Evolutionary conservation across 1,284 basidiomycete genomes (phyloP), one percentile per base, ranked within the genome.

Genomic region (Cryptococcus sp.): DNA sequence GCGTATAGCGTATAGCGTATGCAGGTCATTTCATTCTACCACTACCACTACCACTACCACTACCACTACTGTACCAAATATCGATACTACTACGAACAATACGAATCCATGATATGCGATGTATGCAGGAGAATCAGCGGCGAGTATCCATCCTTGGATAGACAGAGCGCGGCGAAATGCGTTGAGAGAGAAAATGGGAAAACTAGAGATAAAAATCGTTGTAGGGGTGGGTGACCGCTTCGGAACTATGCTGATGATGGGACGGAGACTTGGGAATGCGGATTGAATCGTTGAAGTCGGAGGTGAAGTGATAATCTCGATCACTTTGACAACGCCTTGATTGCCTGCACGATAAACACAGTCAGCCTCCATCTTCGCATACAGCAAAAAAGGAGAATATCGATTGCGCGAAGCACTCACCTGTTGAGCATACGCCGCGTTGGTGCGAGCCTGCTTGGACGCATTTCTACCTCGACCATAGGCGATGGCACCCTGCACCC

Each of bases 401-500:
- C n/a, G 35, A 5, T 40, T 25, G 27, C 17, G 35, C 1, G 7
- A 22, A 8, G 10, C 15, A 67, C 80, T 66, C 56, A 81, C 81
- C 74, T 84, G 83, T 62, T 81, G 79, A 5, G 83, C 83, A 79
- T 84, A 85, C 48, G 81, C 80, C 35, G 83, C 82, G 41, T 82
- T 81, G 63, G 80, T 80, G 54, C 81, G 78, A 47, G 82, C 82
- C 62, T 80, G 78, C 58, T 76, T 70, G 15, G 78, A 79, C 39
- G 80, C 78, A n/a, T 78, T 74, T 50, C 82, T 75, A 47, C 77
- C 79, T 53, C 82, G 71, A n/a, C 81, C 83, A 8, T 77, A 72
- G 64, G 90, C 85, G 71, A 99, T 82, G 64, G 92, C 88, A 19
- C 82, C 81, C 3, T 85, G 85, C 54, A 99, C 84, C 93, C 94